Conservation (phyloP, 305 asterid species). For the Fraxinus sp. region DNA sequence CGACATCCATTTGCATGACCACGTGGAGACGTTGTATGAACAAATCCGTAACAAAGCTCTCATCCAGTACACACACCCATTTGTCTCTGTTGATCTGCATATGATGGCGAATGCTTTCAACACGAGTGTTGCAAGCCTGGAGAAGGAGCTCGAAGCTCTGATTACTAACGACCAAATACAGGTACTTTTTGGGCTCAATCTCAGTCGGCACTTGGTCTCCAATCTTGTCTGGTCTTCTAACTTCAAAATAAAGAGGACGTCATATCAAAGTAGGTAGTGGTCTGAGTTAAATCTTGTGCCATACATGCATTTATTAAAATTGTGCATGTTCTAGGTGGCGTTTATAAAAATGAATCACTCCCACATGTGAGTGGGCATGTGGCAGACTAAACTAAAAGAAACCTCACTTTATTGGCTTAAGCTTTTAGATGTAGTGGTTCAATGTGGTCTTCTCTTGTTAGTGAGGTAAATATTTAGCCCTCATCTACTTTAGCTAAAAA, state of each 20-base stretch:
- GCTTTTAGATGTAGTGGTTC: neutral
- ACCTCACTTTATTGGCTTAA: neutral
- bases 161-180: slow-evolving; percentile 87
- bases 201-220: neutral
- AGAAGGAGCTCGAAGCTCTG: slow-evolving; percentile 89
- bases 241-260: neutral
- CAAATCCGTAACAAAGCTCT: slow-evolving; percentile 95
- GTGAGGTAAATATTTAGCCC: neutral
- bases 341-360: neutral
- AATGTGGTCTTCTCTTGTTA: neutral
- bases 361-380: neutral
- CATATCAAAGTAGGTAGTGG: neutral
- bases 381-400: neutral
- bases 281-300: neutral
- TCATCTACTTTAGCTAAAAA: too few species aligned
- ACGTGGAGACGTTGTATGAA: slow-evolving; percentile 80
- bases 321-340: neutral
- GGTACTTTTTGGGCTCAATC: slow-evolving; percentile 36
- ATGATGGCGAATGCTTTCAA: slow-evolving; percentile 98
- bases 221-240: neutral
- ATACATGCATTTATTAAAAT: neutral
- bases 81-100: slow-evolving; percentile 80
- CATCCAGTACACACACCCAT: slow-evolving; percentile 91
- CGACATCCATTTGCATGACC: slow-evolving; percentile 96
- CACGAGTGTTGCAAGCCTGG: slow-evolving; percentile 65